Conservation (phyloP, 148 eudicot species). For the Oxyria digyna region DNA sequence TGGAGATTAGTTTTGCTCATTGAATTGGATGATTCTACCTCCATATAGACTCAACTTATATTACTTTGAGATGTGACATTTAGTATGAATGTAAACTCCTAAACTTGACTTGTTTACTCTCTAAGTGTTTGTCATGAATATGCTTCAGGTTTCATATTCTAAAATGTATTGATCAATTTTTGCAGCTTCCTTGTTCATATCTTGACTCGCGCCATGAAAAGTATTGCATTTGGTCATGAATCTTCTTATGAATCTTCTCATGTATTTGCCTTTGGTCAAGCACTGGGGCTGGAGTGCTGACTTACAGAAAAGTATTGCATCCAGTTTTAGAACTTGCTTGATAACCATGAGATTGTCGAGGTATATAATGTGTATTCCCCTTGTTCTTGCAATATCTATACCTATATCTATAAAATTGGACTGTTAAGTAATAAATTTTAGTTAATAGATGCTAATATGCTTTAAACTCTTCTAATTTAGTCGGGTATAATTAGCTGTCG, state of each 20-base stretch:
- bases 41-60: no score
- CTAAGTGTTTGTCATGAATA: neutral
- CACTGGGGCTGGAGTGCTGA: constrained; percentile 54
- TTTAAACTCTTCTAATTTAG: neutral
- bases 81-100: no score
- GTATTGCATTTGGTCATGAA: no score
- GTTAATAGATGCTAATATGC: neutral
- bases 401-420: no score
- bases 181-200: constrained; percentile 75
- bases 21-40: no score
- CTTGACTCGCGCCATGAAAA: constrained; percentile 38
- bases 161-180: constrained; percentile 17
- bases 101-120: neutral
- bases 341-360: constrained; percentile 74
- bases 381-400: no score
- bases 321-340: constrained; percentile 78
- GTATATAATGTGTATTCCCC: constrained; percentile 19
- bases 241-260: constrained; percentile 31
- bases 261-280: constrained; percentile 42
- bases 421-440: neutral
- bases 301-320: constrained; percentile 66
- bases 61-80: no score
- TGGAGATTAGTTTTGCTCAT: no score
- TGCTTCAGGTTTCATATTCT: neutral
- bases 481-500: neutral